These are phyloP conservation scores for Ophiostoma perfectum DNA, from an alignment of 2,329 filamentous ascomycete species.

Conservation along the genomic window DNA sequence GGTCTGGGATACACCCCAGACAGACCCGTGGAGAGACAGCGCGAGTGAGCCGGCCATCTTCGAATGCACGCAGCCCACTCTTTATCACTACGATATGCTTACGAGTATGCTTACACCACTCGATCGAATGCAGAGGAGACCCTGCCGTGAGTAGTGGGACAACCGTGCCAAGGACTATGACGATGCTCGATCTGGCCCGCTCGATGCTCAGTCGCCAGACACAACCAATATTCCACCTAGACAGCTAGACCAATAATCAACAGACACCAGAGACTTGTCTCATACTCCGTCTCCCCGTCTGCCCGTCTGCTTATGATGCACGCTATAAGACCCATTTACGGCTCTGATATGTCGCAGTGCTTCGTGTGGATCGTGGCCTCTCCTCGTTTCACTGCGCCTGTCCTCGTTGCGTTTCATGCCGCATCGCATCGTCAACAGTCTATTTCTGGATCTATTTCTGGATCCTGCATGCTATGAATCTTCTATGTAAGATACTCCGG, in stretches of 20 bases:
- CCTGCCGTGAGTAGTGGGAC: no score
- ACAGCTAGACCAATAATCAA: neutral
- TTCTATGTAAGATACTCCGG: no score
- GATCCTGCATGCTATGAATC: neutral
- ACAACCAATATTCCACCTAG: neutral
- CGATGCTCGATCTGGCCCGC: neutral
- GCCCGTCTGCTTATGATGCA: no score
- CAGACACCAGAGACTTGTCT: neutral
- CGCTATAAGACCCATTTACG: no score
- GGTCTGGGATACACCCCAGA: no score
- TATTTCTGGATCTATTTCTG: constrained; percentile 6
- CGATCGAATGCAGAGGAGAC: no score
- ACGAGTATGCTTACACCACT: no score
- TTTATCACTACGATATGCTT: no score
- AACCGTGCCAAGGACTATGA: neutral
- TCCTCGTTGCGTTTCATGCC: neutral
- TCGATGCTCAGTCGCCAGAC: neutral
- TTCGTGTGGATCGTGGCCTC: constrained; percentile 5
- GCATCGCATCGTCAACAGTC: neutral
- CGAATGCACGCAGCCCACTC: no score
- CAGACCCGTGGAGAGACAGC: no score
- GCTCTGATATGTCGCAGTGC: no score
- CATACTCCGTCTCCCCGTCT: neutral
- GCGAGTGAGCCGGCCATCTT: no score
- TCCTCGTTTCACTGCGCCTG: constrained; percentile 9